Base-by-base conservation (phyloP, 2,329 filamentous ascomycete species). In the Akanthomyces dipterigenus region DNA sequence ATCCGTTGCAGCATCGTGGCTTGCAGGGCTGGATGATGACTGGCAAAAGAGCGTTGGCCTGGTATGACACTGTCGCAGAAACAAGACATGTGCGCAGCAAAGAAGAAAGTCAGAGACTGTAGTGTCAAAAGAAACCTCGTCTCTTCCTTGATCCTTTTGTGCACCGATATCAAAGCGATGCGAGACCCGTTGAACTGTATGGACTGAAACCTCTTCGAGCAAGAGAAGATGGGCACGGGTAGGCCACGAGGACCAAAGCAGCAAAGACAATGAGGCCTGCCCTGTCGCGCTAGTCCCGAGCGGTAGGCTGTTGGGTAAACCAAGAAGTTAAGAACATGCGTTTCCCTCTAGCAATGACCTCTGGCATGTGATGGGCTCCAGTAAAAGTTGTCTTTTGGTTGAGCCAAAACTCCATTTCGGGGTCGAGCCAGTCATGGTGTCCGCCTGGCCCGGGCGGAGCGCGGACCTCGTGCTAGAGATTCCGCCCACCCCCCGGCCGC, bases 341-440 rank as follows among this genome's bases (percentile, higher is more conserved):
- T 46, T 46, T 12, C 43, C 24, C 12, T 46, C 11, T 6, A 49
- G 26, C 8, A 28, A 49, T 28, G 12, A 49, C 16, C 26, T 20
- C 55, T 59, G 46, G 46, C 56, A 59, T 59, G 56, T 59, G 56
- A 59, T 26, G 46, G 24, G 53, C 40, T 55, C 40, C 53, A 55
- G 53, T 34, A 20, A 55, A 55, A 6, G 31, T 18, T 12, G 43
- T 43, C 24, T 24, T 46, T 46, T 48, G 45, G 54, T 26, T 46
- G 26, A 46, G 53, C 49, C 12, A 34, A 28, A 20, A 8, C 48
- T 51, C 46, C 46, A 28, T 49, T n/a, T 28, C n/a, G 48, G n/a
- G 28, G 49, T 38, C 49, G n/a, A 28, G 18, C 51, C 43, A 46
- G 42, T 48, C 55, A 57, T 48, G 54, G 53, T 18, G 18, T 24